These are phyloP conservation scores for Kuraishia hungarica DNA, from an alignment of 805 yeast species.

Conservation along the genomic window DNA sequence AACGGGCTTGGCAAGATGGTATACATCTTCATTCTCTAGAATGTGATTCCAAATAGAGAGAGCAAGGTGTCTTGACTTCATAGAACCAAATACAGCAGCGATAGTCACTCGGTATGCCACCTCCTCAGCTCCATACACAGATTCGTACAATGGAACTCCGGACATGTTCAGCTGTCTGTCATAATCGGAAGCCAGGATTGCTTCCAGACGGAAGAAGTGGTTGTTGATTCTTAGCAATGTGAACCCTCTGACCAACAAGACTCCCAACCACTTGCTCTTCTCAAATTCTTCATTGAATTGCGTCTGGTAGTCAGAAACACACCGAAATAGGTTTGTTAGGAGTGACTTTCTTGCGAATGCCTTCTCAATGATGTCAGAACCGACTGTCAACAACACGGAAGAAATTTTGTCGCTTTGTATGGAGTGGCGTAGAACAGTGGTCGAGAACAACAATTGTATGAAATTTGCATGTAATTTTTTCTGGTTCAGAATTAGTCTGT, in stretches of 20 bases:
- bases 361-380: constrained; percentile 34
- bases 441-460: constrained; percentile 41
- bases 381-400: constrained; percentile 23
- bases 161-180: constrained; percentile 32
- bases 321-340: constrained; percentile 47
- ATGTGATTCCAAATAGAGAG: constrained; percentile 25
- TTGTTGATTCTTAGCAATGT: constrained; percentile 44
- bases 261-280: constrained; percentile 39
- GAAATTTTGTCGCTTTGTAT: constrained; percentile 19
- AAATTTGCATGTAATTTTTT: constrained; percentile 50
- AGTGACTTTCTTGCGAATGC: constrained; percentile 60
- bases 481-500: constrained; percentile 58
- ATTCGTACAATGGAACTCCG: constrained; percentile 29
- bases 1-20: constrained; percentile 37
- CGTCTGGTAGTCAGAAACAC: constrained; percentile 36
- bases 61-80: constrained; percentile 21
- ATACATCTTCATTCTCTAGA: constrained; percentile 25
- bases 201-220: constrained; percentile 53
- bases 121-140: constrained; percentile 52
- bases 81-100: constrained; percentile 34
- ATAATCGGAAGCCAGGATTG: constrained; percentile 42
- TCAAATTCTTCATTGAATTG: constrained; percentile 26
- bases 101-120: constrained; percentile 41
- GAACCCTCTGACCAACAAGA: constrained; percentile 35
- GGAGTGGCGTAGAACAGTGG: constrained; percentile 29